These are phyloP conservation scores for Dendrobium officinale DNA, from an alignment of 106 monocot genomes.

Conservation along the genomic window DNA sequence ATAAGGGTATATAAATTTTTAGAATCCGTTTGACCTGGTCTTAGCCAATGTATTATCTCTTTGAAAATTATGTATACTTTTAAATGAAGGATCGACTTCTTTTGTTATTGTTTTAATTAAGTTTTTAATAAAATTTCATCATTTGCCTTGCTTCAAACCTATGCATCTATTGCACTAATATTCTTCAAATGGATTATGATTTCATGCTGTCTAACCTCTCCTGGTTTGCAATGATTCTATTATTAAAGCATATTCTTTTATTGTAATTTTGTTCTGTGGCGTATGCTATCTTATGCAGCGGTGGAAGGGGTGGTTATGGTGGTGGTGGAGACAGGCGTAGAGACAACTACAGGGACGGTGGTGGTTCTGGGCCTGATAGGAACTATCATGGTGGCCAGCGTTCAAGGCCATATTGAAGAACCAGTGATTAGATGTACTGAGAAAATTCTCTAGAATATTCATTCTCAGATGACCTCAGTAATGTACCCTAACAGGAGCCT, in stretches of 20 bases:
- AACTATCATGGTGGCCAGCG: conserved; percentile 8
- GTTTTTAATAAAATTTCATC: neutral
- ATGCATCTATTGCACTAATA: neutral
- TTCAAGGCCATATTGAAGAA: conserved; percentile 5
- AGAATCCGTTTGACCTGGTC: too few species aligned
- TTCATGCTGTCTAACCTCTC: neutral
- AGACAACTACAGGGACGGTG: neutral
- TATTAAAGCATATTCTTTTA: neutral
- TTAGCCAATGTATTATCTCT: too few species aligned
- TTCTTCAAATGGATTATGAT: neutral
- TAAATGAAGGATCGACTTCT: neutral
- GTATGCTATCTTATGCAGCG: neutral
- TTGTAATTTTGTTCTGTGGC: neutral
- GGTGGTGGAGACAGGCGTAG: neutral
- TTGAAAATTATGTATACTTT: neutral
- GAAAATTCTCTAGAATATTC: neutral
- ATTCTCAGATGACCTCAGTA: conserved; percentile 2
- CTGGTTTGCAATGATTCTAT: neutral
- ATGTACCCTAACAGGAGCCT: conserved; percentile 5
- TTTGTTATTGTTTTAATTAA: neutral
- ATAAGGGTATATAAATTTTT: too few species aligned
- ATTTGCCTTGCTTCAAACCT: neutral
- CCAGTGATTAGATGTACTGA: conserved; percentile 2
- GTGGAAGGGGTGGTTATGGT: neutral
- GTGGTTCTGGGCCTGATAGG: conserved; percentile 9